Evolutionary conservation across 768 basidiomycete genomes (phyloP).

Genomic region (Tricholoma flavovirens): DNA sequence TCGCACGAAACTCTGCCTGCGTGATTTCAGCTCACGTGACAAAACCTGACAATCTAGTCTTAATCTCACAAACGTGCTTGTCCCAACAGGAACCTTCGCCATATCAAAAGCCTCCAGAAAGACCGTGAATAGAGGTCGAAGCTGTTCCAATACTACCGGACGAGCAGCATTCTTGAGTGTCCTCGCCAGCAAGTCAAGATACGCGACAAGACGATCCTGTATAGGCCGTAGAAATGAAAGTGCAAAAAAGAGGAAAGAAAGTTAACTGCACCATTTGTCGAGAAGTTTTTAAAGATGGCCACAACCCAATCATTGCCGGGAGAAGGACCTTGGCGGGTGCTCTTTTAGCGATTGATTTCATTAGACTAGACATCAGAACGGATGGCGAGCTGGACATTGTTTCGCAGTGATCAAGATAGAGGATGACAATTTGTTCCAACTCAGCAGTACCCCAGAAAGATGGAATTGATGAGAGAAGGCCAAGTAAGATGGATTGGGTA

Average conservation of each 20-base stretch:
- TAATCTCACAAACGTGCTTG: slow-evolving; percentile 5
- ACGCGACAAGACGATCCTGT: slow-evolving; percentile 38
- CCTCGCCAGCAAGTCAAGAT: slow-evolving; percentile 66
- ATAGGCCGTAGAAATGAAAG: slow-evolving; percentile 2
- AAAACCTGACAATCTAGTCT: neutral
- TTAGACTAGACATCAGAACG: slow-evolving; percentile 37
- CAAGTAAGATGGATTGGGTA: slow-evolving; percentile 48
- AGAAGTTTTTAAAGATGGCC: slow-evolving; percentile 34
- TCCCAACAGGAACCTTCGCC: slow-evolving; percentile 22
- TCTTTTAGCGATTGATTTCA: slow-evolving; percentile 65
- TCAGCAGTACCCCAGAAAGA: slow-evolving; percentile 73
- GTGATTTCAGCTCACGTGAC: neutral
- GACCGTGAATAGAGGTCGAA: slow-evolving; percentile 66
- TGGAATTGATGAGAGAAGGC: slow-evolving; percentile 70
- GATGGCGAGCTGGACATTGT: slow-evolving; percentile 27
- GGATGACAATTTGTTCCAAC: slow-evolving; percentile 45
- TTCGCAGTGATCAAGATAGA: slow-evolving; percentile 46
- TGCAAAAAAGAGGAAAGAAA: neutral
- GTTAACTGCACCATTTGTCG: slow-evolving; percentile 30
- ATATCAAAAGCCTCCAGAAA: slow-evolving; percentile 77
- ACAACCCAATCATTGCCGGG: slow-evolving; percentile 55
- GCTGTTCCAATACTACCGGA: slow-evolving; percentile 54
- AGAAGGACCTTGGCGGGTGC: slow-evolving; percentile 63
- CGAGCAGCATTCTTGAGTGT: slow-evolving; percentile 61
- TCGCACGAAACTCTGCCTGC: slow-evolving; percentile 49